Evolutionary conservation across 129 eudicot genomes (phyloP).

Genomic region (Kitagawia praeruptora): DNA sequence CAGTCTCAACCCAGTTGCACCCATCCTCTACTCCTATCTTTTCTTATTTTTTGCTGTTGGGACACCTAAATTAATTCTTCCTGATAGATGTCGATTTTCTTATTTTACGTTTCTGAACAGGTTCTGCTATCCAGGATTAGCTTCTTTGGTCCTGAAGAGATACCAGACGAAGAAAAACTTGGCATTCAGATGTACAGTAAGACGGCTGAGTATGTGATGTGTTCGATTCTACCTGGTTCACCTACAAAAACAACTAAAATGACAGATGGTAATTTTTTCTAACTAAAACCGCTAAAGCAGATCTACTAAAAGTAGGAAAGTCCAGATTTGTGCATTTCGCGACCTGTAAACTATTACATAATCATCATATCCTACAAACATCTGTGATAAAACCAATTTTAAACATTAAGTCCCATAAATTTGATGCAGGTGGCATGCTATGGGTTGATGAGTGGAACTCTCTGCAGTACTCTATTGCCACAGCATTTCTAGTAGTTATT

Average conservation of each 20-base stretch:
- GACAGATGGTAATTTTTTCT: slow-evolving; percentile 23
- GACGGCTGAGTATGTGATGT: slow-evolving; percentile 65
- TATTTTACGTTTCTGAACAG: slow-evolving; percentile 16
- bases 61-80: background rate
- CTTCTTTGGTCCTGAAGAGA: slow-evolving; percentile 42
- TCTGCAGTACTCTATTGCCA: slow-evolving; percentile 49
- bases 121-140: slow-evolving; percentile 60
- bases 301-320: background rate
- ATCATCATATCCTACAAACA: background rate
- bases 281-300: too few relatives aligned
- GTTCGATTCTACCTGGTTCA: slow-evolving; percentile 43
- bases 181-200: slow-evolving; percentile 52
- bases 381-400: background rate
- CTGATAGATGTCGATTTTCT: background rate
- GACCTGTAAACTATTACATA: background rate
- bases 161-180: slow-evolving; percentile 30
- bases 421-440: slow-evolving; percentile 52
- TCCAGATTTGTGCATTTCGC: too few relatives aligned
- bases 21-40: background rate
- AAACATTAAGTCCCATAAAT: background rate
- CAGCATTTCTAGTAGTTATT: slow-evolving; percentile 47
- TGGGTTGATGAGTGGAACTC: slow-evolving; percentile 64
- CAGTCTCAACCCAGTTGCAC: background rate
- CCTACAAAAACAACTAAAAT: slow-evolving; percentile 27
- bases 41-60: background rate